phyloP scores from a whole-genome alignment of 2,329 filamentous ascomycete species.

The Hypoxylon sp. region DNA sequence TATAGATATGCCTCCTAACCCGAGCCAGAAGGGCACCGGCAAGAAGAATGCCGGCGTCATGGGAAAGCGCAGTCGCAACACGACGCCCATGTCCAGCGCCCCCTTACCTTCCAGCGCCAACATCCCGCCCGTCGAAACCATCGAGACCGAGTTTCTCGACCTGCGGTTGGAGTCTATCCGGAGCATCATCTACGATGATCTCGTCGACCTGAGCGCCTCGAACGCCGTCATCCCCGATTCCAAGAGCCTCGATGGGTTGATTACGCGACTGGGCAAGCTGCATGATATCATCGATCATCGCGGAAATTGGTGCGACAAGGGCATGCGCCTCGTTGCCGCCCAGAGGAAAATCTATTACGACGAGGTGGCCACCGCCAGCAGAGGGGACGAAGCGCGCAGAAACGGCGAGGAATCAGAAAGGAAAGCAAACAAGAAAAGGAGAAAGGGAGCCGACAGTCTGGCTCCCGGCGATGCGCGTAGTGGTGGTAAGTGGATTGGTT shows the following conservation, averaged over 20 bases:
- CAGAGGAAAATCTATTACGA: constrained; percentile 69
- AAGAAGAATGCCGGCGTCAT: constrained; percentile 70
- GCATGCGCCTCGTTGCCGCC: constrained; percentile 74
- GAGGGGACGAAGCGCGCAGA: constrained; percentile 59
- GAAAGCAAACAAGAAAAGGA: constrained; percentile 77
- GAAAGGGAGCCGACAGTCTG: constrained; percentile 71
- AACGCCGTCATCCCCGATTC: constrained; percentile 68
- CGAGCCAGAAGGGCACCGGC: constrained; percentile 68
- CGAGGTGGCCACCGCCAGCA: constrained; percentile 55
- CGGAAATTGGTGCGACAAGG: constrained; percentile 72
- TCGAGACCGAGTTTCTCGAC: constrained; percentile 72
- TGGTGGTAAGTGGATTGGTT: constrained; percentile 45
- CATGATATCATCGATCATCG: constrained; percentile 72
- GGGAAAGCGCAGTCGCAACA: constrained; percentile 78
- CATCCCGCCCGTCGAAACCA: constrained; percentile 61
- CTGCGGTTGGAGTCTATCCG: constrained; percentile 66
- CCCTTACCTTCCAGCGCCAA: constrained; percentile 47
- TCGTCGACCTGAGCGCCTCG: constrained; percentile 69
- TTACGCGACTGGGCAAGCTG: constrained; percentile 69
- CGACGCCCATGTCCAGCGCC: constrained; percentile 69
- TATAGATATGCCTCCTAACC: constrained; percentile 62
- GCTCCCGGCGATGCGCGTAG: constrained; percentile 60
- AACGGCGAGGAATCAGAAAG: constrained; percentile 59
- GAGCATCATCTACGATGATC: constrained; percentile 71
- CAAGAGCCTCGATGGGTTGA: constrained; percentile 69